A percentile compares a stretch with the other conserved stretches of the same genome.
phyloP scores from a whole-genome alignment of 2,329 filamentous ascomycete genomes.

The Biscogniauxia marginata region DNA sequence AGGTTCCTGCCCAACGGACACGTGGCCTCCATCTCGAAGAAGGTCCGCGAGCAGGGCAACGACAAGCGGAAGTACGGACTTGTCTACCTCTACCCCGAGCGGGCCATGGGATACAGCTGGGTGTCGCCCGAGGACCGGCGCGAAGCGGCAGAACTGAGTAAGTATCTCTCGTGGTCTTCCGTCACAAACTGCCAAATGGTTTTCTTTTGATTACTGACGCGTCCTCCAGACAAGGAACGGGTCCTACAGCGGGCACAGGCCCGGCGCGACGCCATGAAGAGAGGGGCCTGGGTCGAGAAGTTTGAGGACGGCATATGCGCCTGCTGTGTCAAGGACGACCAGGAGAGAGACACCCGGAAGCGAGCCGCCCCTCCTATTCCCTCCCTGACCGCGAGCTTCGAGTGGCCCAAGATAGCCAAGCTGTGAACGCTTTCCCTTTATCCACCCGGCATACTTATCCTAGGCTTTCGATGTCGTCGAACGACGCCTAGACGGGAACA shows the following conservation, averaged over 20 bases:
- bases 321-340: constrained; percentile 27
- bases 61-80: constrained; percentile 29
- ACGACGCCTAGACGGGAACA: too few relatives aligned
- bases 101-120: constrained; percentile 46
- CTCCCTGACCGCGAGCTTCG: neutral
- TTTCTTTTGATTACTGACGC: neutral
- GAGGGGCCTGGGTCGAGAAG: constrained; percentile 23
- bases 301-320: constrained; percentile 19
- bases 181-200: neutral
- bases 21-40: constrained; percentile 10
- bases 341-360: constrained; percentile 3
- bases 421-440: neutral
- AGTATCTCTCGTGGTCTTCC: constrained; percentile 23
- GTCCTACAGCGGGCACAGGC: constrained; percentile 14
- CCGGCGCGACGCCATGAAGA: constrained; percentile 15
- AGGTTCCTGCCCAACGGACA: constrained; percentile 29
- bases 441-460: neutral
- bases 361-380: too few relatives aligned
- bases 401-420: neutral
- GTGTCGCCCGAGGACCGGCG: constrained; percentile 39
- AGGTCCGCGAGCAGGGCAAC: constrained; percentile 28
- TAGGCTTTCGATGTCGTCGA: too few relatives aligned
- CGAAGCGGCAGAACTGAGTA: constrained; percentile 41
- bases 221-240: constrained; percentile 18
- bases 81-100: constrained; percentile 44